Base-by-base conservation (phyloP, 1,284 basidiomycete genomes). In the Tilletia walkeri region DNA sequence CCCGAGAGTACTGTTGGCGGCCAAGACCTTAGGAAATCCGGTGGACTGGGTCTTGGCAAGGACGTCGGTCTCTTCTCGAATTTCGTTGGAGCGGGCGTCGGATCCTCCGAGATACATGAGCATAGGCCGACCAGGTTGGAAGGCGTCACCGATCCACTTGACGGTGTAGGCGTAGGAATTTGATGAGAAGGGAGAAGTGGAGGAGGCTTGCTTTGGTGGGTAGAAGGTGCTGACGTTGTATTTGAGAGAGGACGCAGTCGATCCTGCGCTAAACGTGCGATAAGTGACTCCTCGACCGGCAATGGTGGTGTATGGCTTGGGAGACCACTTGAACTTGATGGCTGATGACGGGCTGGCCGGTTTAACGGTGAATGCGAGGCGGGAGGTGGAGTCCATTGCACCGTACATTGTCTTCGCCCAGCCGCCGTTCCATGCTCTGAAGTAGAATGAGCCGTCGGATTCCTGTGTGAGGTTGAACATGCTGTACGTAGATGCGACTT, bases 151-250 rank as follows among this genome's bases (percentile, higher is more conserved):
- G 66, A 67, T 48, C 66, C 66, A 67, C 66, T 67, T 67, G 66
- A 67, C 66, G 3, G 66, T 18, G 66, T 67, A 67, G 3, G 49
- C 66, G 36, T 67, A 67, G 41, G 41, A 9, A 45, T 45, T 45
- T 14, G 41, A 45, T 7, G 41, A 45, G 3, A 1, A 45, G 9
- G 41, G 9, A 45, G 41, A 45, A 7, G 41, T 9, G 3, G 41
- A 45, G 14, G 41, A 45, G 9, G 41, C 41, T 67, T 20, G 39
- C 45, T 56, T 24, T 4, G 39, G 34, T 7, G 66, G 49, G 48
- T 53, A 50, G 66, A 67, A 67, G 66, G 41, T 14, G 53, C 66
- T 67, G 66, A 67, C 66, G 53, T 67, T 67, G 39, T 67, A 67
- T 30, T 67, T 36, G 66, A 56, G 10, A 7, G 61, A 65, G 45